Evolutionary conservation across 2,329 filamentous ascomycete species (phyloP), one percentile per base, ranked within the genome.

Genomic region (Cladosporium sp.): DNA sequence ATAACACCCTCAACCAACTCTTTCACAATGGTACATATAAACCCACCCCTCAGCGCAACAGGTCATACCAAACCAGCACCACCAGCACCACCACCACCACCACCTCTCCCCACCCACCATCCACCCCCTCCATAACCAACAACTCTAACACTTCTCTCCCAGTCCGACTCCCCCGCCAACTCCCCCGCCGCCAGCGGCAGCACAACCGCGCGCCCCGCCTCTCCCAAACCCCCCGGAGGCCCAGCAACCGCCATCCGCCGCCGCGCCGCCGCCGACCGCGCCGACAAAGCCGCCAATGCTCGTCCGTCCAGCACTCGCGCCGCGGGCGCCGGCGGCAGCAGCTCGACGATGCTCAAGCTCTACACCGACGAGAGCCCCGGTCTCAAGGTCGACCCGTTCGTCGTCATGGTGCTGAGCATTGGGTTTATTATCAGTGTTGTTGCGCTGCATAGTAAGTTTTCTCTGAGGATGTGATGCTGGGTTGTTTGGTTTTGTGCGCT

Each of bases 351-450:
- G 93, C 79, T 98, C 77, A 92, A 91, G 73, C 85, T 98, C 38
- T 98, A 98, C 83, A 98, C 93, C 52, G 93, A 98, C 69, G 93
- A 98, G 78, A 95, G 88, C 58, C 93, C 93, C 52, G 93, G 93
- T 55, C 78, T 98, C 64, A 95, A 96, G 78, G 93, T 98, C 58
- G 93, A 98, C 71, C 93, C 93, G 18, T 93, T 98, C 53, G 91
- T 98, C 59, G 92, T 98, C 57, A 80, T 98, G 66, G 93, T 96
- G 60, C 79, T 98, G 62, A 95, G 89, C 66, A 82, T 98, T 63
- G 93, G 95, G 56, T 98, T 98, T 74, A 98, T 98, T 73, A 96
- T 98, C 77, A 93, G 87, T 67, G 93, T 98, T 67, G 93, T 98
- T 66, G 91, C 90, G 61, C 79, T 98, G 67, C 93, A 98, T 76